Percentiles rank a stretch among this genome's conserved stretches.
Evolutionary conservation across 2,329 filamentous ascomycete species (phyloP).

Genomic region (Cladosporium sp.): DNA sequence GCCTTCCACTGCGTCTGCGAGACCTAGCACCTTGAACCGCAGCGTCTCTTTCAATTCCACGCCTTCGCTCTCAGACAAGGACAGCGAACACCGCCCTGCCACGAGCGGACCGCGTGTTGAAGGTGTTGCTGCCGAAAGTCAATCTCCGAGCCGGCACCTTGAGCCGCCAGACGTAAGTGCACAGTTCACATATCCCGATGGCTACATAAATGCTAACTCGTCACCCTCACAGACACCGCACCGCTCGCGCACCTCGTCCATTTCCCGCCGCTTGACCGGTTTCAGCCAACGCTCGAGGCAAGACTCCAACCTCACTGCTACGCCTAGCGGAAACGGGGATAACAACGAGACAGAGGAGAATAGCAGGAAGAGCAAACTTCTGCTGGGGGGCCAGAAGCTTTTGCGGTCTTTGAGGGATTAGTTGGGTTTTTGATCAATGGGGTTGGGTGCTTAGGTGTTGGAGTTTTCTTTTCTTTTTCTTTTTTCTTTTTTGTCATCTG

Average conservation of each 20-base stretch:
- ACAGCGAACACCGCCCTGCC: constrained; percentile 2
- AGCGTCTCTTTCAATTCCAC: constrained; percentile 24
- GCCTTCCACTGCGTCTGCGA: constrained; percentile 25
- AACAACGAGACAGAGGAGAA: constrained; percentile 32
- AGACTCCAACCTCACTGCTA: constrained; percentile 1
- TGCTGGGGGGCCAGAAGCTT: constrained; percentile 41
- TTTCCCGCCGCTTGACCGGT: constrained; percentile 27
- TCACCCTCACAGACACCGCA: not conserved
- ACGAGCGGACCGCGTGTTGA: constrained; percentile 7
- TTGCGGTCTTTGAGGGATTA: constrained; percentile 34
- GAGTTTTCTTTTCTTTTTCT: not conserved
- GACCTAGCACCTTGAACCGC: constrained; percentile 25
- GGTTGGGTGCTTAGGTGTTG: not conserved
- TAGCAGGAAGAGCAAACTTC: constrained; percentile 37
- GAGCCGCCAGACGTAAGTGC: constrained; percentile 5
- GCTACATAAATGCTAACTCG: not conserved
- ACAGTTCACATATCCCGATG: not conserved
- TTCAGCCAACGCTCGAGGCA: constrained; percentile 28
- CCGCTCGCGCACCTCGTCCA: constrained; percentile 20
- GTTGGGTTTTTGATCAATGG: no score
- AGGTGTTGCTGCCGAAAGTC: not conserved
- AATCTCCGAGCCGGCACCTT: not conserved
- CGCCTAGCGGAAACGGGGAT: constrained; percentile 6
- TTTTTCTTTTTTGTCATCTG: not conserved
- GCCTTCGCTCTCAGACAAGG: constrained; percentile 12